Evolutionary conservation across 2,329 filamentous ascomycete genomes (phyloP), one percentile per base, ranked within the genome.

Genomic region (Anthostomella pinea): DNA sequence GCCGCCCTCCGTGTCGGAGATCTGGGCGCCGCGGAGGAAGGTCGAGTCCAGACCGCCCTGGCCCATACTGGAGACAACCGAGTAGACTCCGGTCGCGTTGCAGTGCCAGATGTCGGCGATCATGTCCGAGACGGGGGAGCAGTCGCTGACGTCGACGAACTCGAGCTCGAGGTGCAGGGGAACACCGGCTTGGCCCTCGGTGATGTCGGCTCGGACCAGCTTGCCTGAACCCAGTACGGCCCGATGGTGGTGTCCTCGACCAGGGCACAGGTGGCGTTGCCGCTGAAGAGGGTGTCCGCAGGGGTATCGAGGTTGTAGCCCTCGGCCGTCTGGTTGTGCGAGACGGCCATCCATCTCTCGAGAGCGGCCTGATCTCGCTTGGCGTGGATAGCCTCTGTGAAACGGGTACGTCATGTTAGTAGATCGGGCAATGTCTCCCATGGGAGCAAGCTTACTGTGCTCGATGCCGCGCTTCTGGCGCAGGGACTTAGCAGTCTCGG

Each of bases 241-340:
- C 37, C 32, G 15, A 35, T n/a, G n/a, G n/a, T 45, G 27, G 31
- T 34, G 32, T 47, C 44, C n/a, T 39, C 31, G 6, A 45, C 44
- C 43, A 47, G 35, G n/a, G 38, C 30, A 14, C 38, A 41, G 22
- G 30, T 41, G 7, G 46, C 48, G 29, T 44, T 47, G 22, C 32
- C 32, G 29, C 18, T 32, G 26, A 47, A 47, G 23, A 47, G 35
- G n/a, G n/a, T n/a, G 41, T 61, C 52, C 18, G 59, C 43, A 33
- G 62, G 56, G 13, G 59, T 41, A 22, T 63, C 58, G 11, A 62
- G 42, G 38, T 54, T 56, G 23, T 63, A 44, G 5, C 53, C 49
- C 9, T 62, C 41, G 28, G 15, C 25, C 13, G 37, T 38, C 29
- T 37, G 26, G 32, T 47, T 30, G 32, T 47, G 44, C 27, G 37